Base-by-base conservation (phyloP, 2,329 filamentous ascomycete species). In the Beauveria medogensis region DNA sequence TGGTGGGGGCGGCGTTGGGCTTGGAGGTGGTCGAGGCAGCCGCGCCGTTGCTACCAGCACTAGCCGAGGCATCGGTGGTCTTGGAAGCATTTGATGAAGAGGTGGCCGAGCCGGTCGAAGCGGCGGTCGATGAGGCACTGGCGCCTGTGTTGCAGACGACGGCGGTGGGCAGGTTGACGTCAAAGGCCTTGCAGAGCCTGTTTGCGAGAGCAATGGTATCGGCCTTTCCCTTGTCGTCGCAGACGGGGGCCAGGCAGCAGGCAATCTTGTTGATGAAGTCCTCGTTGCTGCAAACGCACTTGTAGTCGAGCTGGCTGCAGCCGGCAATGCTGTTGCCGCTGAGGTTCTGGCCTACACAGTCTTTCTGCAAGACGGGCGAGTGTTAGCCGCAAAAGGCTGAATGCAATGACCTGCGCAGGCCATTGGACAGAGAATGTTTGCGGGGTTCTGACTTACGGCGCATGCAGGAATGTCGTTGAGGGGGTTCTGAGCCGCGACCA, bases 211-310 rank as follows among this genome's bases (percentile, higher is more conserved):
- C 58, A 63, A 78, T 70, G 54, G 76, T 74, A 1, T 64, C 62
- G 1, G 67, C 62, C 63, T 74, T 71, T 43, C 73, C 73, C 5
- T 65, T 55, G 10, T 64, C 47, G 64, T 69, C 66, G 68, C 76
- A 78, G 50, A 63, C 64, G 40, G 67, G 66, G 47, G 67, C 66
- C 55, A 78, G 69, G 65, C 76, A 78, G 72, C 76, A 78, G 56
- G 76, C 73, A 53, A 78, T 76, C 64, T 65, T 65, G 63, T 66
- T 63, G 60, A 78, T 69, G 71, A 78, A 78, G 48, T 69, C 59
- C 52, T 65, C 53, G 70, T 77, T 76, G 67, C 66, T 68, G 71
- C 76, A 78, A 67, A 78, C 70, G 68, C 76, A 78, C 58, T 64
- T 67, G 62, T 76, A 68, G 69, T 77, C 74, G 66, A 74, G 64